phyloP scores from a whole-genome alignment of 495 filamentous ascomycete genomes.

The Neurospora sp. region DNA sequence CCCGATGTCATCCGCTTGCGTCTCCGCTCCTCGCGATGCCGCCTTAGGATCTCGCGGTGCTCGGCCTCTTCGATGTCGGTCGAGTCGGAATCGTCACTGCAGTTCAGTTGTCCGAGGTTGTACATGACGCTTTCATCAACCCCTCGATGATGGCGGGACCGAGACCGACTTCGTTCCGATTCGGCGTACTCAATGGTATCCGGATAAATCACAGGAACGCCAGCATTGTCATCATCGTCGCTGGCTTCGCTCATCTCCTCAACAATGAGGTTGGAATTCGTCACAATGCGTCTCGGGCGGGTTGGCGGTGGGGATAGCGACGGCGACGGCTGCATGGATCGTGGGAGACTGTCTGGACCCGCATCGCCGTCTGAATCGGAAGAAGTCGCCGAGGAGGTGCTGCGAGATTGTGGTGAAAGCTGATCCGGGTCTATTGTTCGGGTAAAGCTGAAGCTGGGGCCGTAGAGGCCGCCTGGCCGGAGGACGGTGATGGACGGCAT shows the following conservation, averaged over 20 bases:
- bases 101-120: conserved; percentile 32
- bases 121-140: conserved; percentile 29
- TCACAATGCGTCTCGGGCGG: conserved; percentile 19
- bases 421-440: conserved; percentile 31
- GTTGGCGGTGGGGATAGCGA: conserved; percentile 19
- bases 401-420: conserved; percentile 42
- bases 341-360: conserved; percentile 19
- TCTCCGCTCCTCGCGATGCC: conserved; percentile 29
- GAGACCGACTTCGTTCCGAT: conserved; percentile 34
- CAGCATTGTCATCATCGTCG: conserved; percentile 27
- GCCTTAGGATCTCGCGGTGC: conserved; percentile 20
- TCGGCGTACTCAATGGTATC: conserved; percentile 35
- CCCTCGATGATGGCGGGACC: conserved; percentile 15
- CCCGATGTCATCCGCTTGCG: conserved; percentile 40
- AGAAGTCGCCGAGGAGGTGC: conserved; percentile 22
- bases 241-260: conserved; percentile 37
- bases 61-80: conserved; percentile 32
- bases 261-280: conserved; percentile 28
- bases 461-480: conserved; percentile 28
- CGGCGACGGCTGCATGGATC: conserved; percentile 17
- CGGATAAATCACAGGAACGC: conserved; percentile 24
- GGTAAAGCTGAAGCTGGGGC: conserved; percentile 33
- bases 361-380: conserved; percentile 22
- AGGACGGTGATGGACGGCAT: conserved; percentile 28
- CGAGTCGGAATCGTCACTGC: conserved; percentile 32